Conservation (phyloP, 1,284 basidiomycete species). For the Pyrrhoderma lamaoense region DNA sequence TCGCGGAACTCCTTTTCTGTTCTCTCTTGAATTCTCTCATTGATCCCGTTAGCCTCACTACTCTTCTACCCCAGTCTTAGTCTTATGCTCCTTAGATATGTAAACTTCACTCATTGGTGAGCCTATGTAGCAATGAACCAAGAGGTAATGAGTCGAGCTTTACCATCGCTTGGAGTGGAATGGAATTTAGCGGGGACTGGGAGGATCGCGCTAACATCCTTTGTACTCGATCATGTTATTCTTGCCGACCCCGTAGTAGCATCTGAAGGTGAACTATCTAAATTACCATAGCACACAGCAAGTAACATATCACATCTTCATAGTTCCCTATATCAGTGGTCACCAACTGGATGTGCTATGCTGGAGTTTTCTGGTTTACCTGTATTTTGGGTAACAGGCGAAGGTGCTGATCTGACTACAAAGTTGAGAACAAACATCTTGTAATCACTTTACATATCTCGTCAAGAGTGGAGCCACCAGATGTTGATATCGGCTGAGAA, state of each 20-base stretch:
- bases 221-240: slow-evolving; percentile 75
- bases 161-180: slow-evolving; percentile 66
- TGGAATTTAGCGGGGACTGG: slow-evolving; percentile 78
- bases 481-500: slow-evolving; percentile 61
- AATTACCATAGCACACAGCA: slow-evolving; percentile 67
- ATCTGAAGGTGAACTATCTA: slow-evolving; percentile 62
- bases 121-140: slow-evolving; percentile 83
- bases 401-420: slow-evolving; percentile 21
- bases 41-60: slow-evolving; percentile 51
- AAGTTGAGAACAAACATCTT: slow-evolving; percentile 26
- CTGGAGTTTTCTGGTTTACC: slow-evolving; percentile 55
- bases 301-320: slow-evolving; percentile 65
- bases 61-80: slow-evolving; percentile 65
- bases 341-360: slow-evolving; percentile 63
- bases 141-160: slow-evolving; percentile 66
- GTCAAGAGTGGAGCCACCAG: slow-evolving; percentile 78
- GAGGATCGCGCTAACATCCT: slow-evolving; percentile 66
- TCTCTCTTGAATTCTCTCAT: slow-evolving; percentile 71
- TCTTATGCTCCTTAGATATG: slow-evolving; percentile 67
- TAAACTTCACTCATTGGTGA: slow-evolving; percentile 75
- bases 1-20: slow-evolving; percentile 84
- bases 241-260: slow-evolving; percentile 78
- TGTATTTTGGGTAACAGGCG: slow-evolving; percentile 35
- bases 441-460: slow-evolving; percentile 85
- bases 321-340: slow-evolving; percentile 77